These are phyloP conservation scores for Henningerozyma blattae DNA, from an alignment of 805 yeast species.

Conservation along the genomic window DNA sequence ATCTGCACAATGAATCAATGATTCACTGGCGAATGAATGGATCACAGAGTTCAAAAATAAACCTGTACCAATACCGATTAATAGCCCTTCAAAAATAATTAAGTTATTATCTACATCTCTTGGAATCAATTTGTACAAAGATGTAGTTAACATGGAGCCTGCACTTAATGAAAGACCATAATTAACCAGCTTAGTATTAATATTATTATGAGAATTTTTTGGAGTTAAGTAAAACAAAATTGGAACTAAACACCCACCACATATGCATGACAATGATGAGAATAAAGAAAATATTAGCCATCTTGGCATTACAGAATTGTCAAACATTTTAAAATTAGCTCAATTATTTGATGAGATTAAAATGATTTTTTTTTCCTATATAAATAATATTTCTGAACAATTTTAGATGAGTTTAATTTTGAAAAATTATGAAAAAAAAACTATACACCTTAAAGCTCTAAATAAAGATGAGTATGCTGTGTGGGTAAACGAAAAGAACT, in stretches of 20 bases:
- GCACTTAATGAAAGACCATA: slow-evolving; percentile 66
- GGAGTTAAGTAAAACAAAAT: slow-evolving; percentile 10
- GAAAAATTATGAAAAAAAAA: no score
- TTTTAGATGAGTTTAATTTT: no score
- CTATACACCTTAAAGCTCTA: no score
- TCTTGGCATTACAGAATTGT: slow-evolving; percentile 15
- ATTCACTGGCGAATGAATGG: slow-evolving; percentile 66
- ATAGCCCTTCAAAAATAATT: slow-evolving; percentile 31
- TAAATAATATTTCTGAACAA: no score
- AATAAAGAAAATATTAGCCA: slow-evolving; percentile 32
- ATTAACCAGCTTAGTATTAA: slow-evolving; percentile 49
- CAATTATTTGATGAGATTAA: neutral
- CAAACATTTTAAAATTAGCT: no score
- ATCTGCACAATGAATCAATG: slow-evolving; percentile 80
- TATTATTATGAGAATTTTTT: slow-evolving; percentile 4
- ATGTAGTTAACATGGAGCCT: slow-evolving; percentile 73
- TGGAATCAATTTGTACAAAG: slow-evolving; percentile 70
- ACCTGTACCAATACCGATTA: slow-evolving; percentile 53
- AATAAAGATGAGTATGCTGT: no score
- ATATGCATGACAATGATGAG: slow-evolving; percentile 57
- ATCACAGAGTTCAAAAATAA: slow-evolving; percentile 48
- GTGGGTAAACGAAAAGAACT: no score
- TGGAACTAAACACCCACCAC: slow-evolving; percentile 57
- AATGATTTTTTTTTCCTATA: no score
- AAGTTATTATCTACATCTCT: slow-evolving; percentile 31